Evolutionary conservation across 2,329 filamentous ascomycete genomes (phyloP).

Genomic region (Domatiomyces catenatus): DNA sequence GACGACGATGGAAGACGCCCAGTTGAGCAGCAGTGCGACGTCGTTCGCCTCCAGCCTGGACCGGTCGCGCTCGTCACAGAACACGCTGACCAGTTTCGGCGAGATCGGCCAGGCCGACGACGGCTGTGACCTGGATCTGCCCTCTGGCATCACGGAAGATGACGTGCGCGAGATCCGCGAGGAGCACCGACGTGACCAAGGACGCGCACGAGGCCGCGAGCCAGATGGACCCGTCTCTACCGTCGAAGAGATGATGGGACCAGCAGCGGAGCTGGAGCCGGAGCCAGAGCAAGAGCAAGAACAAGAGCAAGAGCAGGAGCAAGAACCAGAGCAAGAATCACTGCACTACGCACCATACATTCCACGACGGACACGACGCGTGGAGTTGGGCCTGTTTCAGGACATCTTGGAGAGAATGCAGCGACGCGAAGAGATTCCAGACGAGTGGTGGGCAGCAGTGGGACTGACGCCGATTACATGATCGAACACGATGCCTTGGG

Average conservation of each 20-base stretch:
- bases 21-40: conserved; percentile 57
- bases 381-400: conserved; percentile 41
- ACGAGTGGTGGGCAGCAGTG: conserved; percentile 65
- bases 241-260: neutral
- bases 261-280: neutral
- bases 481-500: neutral
- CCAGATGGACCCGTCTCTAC: conserved; percentile 1
- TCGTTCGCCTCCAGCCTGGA: conserved; percentile 49
- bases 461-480: conserved; percentile 24
- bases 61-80: conserved; percentile 34
- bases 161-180: conserved; percentile 15
- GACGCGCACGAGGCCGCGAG: conserved; percentile 1
- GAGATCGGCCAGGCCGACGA: conserved; percentile 14
- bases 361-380: conserved; percentile 1
- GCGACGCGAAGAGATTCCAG: conserved; percentile 58
- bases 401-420: conserved; percentile 56
- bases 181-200: conserved; percentile 1
- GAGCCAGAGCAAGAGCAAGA: neutral
- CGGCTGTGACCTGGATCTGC: conserved; percentile 14
- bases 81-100: conserved; percentile 23
- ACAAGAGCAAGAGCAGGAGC: neutral
- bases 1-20: conserved; percentile 65
- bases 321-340: neutral
- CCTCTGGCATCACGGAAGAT: conserved; percentile 16
- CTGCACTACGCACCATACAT: neutral